A percentile compares a stretch with the other conserved stretches of the same genome.
phyloP scores from a whole-genome alignment of 345 rosid species.

The Eutrema japonicum region DNA sequence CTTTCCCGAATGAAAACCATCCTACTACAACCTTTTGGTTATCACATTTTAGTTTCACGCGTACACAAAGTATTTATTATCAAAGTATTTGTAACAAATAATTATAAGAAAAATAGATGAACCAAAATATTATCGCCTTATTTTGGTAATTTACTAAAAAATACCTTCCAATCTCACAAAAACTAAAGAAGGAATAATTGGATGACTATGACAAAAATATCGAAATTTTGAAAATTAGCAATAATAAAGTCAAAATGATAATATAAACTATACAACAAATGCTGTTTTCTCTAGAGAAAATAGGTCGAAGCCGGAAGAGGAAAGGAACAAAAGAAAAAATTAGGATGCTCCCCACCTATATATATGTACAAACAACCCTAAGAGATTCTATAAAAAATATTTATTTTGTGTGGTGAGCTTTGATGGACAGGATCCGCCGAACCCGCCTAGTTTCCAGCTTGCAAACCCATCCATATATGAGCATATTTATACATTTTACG shows the following conservation, averaged over 20 bases:
- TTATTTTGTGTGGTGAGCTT: constrained; percentile 41
- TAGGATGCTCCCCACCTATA: constrained; percentile 42
- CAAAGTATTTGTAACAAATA: constrained; percentile 17
- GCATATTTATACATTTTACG: background rate
- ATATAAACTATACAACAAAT: constrained; percentile 4
- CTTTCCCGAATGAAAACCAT: no score
- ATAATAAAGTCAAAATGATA: constrained; percentile 1
- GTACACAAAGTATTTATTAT: background rate
- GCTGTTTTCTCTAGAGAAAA: constrained; percentile 1
- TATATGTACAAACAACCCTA: constrained; percentile 47
- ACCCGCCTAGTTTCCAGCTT: constrained; percentile 73
- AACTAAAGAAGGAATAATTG: constrained; percentile 9
- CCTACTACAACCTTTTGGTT: no score
- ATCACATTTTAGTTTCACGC: background rate
- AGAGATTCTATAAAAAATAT: constrained; percentile 15
- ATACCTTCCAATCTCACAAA: background rate
- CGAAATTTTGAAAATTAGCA: background rate
- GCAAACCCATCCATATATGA: constrained; percentile 40
- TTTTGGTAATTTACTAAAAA: constrained; percentile 14
- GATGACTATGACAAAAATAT: background rate
- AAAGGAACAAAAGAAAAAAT: constrained; percentile 47
- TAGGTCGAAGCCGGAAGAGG: constrained; percentile 25
- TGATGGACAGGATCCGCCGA: constrained; percentile 70
- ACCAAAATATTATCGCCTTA: constrained; percentile 2
- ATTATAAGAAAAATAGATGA: constrained; percentile 1